A percentile compares a stretch with the other conserved stretches of the same genome.
Evolutionary conservation across 129 eudicot species (phyloP).

Genomic region (Centella asiatica): DNA sequence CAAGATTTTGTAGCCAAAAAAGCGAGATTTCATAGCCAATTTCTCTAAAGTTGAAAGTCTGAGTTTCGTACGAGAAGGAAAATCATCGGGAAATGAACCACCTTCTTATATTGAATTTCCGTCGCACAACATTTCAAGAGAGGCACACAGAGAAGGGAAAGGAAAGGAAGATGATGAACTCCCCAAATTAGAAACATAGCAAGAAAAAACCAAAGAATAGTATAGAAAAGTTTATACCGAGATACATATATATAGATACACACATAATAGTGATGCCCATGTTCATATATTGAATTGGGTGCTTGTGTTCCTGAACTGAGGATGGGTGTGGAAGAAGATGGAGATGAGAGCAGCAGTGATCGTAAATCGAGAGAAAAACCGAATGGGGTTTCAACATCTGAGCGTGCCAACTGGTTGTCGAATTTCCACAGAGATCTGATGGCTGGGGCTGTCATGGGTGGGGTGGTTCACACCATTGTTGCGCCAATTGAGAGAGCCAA

Average conservation of each 20-base stretch:
- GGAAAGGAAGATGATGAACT: too few relatives aligned
- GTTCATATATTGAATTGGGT: too few relatives aligned
- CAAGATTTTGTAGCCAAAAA: background rate
- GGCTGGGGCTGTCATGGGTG: constrained; percentile 92
- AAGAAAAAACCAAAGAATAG: background rate
- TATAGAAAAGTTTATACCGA: background rate
- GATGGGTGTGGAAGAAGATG: constrained; percentile 46
- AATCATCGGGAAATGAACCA: background rate
- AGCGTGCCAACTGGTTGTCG: constrained; percentile 37
- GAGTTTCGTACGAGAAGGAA: too few relatives aligned
- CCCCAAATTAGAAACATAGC: constrained; percentile 2
- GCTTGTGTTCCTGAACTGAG: too few relatives aligned
- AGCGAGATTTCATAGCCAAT: background rate
- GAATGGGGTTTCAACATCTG: constrained; percentile 10
- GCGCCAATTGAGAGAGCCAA: constrained; percentile 96
- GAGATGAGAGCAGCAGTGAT: constrained; percentile 18
- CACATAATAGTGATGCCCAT: background rate
- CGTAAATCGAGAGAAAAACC: constrained; percentile 7
- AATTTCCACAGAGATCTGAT: constrained; percentile 78
- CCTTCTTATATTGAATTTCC: background rate
- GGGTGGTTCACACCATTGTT: constrained; percentile 86
- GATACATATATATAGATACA: background rate
- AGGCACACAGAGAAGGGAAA: background rate
- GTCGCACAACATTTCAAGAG: background rate
- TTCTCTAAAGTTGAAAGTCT: too few relatives aligned